Base-by-base conservation (phyloP, 1,139 yeast genomes). In the Debaryomyces nepalensis region DNA sequence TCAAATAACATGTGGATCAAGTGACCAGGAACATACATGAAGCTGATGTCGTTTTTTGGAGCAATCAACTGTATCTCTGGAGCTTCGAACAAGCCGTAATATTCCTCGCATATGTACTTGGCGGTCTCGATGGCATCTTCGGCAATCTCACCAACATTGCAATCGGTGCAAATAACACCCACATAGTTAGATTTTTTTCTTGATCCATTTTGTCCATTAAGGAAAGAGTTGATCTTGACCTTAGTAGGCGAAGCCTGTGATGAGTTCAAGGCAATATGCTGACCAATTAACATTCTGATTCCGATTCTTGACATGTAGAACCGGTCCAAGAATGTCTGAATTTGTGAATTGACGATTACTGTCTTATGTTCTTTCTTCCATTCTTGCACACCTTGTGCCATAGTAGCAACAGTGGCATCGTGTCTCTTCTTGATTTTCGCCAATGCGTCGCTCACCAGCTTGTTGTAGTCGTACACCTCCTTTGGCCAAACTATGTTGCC, bases 11-110 rank as follows among this genome's bases (percentile, higher is more conserved):
- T 87, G 58, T 88, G 96, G 54, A 87, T 84, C 59, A 88, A 73
- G 64, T 88, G 96, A 9, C 95, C 95, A 2, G 96, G 96, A 5
- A 88, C 95, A 55, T 88, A 88, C 89, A 87, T 86, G 64, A 87
- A 87, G 49, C 75, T 77, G 51, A 86, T 77, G 50, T 68, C 75
- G 53, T 83, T 81, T 16, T 78, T 77, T 3, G 87, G 84, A 48
- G 93, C 86, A 47, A 85, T 82, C 41, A 88, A 69, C 53, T 84
- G 85, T 24, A 88, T 88, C 51, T 83, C 77, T 3, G 96, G 96
- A 1, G 93, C 89, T 50, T 86, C 95, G 57, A 82, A 82, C 16
- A 88, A 68, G 3, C 93, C 93, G 58, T 87, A 88, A 65, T 87
- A 87, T 55, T 88, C 96, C 57, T 87, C 95, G 63, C 96, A 87